Evolutionary conservation across 148 eudicot genomes (phyloP).

Genomic region (Persicaria maculosa): DNA sequence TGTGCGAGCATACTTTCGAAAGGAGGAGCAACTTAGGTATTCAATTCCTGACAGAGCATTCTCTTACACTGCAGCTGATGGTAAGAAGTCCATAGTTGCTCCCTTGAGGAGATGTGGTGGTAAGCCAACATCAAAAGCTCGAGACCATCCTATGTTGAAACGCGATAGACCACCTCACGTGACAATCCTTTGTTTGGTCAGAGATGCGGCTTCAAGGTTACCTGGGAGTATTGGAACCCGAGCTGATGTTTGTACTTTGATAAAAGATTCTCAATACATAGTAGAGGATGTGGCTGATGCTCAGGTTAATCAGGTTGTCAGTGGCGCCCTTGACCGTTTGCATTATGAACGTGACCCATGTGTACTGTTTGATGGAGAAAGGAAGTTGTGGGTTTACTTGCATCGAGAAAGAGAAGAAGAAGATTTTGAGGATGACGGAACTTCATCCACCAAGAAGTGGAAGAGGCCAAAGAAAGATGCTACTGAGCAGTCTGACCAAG

Average conservation of each 20-base stretch:
- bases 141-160: conserved; percentile 89
- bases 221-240: conserved; percentile 95
- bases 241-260: conserved; percentile 89
- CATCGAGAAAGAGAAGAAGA: conserved; percentile 94
- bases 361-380: conserved; percentile 80
- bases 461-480: conserved; percentile 88
- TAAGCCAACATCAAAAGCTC: conserved; percentile 94
- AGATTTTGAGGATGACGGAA: conserved; percentile 97
- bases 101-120: conserved; percentile 95
- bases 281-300: conserved; percentile 80
- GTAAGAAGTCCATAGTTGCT: conserved; percentile 89
- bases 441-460: conserved; percentile 97
- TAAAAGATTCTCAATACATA: conserved; percentile 83
- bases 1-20: conserved; percentile 70
- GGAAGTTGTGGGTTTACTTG: conserved; percentile 92
- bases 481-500: conserved; percentile 63
- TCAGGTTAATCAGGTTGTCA: conserved; percentile 84
- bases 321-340: conserved; percentile 97
- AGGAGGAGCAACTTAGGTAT: conserved; percentile 79
- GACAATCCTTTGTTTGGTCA: conserved; percentile 90
- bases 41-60: conserved; percentile 89
- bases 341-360: conserved; percentile 98
- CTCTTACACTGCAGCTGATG: conserved; percentile 92
- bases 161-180: conserved; percentile 94
- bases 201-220: conserved; percentile 95